Conservation (phyloP, 2,329 filamentous ascomycete genomes). For the Cadophora sp. region DNA sequence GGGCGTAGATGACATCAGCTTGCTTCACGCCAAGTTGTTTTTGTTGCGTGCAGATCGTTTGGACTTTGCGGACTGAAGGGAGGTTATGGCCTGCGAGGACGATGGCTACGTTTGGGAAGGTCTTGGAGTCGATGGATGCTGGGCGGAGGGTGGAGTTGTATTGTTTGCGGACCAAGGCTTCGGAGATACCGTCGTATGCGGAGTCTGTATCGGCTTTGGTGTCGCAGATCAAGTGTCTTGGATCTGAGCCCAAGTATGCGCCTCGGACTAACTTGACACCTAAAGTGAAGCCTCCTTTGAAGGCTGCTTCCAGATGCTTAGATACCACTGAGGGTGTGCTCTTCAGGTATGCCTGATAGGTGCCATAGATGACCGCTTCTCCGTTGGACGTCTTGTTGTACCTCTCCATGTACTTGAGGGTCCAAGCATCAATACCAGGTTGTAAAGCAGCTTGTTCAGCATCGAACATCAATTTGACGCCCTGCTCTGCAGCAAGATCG, state of each 20-base stretch:
- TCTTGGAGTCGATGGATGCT: slow-evolving; percentile 45
- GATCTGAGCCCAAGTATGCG: slow-evolving; percentile 75
- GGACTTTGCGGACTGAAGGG: slow-evolving; percentile 67
- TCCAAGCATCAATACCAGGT: slow-evolving; percentile 82
- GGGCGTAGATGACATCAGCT: slow-evolving; percentile 68
- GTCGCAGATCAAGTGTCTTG: slow-evolving; percentile 72
- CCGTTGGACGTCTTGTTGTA: slow-evolving; percentile 69
- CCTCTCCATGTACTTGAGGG: slow-evolving; percentile 74
- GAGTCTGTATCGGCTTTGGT: slow-evolving; percentile 74
- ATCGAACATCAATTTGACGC: slow-evolving; percentile 80
- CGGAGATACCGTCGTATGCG: slow-evolving; percentile 75
- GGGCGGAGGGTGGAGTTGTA: slow-evolving; percentile 63
- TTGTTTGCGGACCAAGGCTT: slow-evolving; percentile 67
- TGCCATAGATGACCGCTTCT: slow-evolving; percentile 77
- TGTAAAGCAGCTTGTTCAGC: slow-evolving; percentile 85
- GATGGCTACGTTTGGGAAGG: slow-evolving; percentile 65
- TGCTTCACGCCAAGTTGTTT: slow-evolving; percentile 47
- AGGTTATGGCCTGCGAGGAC: slow-evolving; percentile 87
- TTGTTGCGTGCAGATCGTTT: slow-evolving; percentile 55
- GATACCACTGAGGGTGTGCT: slow-evolving; percentile 62
- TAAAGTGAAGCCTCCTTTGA: slow-evolving; percentile 66
- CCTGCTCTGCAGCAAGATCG: slow-evolving; percentile 70
- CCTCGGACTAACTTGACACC: slow-evolving; percentile 80
- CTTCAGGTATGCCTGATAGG: slow-evolving; percentile 81
- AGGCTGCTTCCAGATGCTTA: slow-evolving; percentile 64